These are phyloP conservation scores for Hansenula lynferdii DNA, from an alignment of 1,139 yeast genomes.

Conservation along the genomic window DNA sequence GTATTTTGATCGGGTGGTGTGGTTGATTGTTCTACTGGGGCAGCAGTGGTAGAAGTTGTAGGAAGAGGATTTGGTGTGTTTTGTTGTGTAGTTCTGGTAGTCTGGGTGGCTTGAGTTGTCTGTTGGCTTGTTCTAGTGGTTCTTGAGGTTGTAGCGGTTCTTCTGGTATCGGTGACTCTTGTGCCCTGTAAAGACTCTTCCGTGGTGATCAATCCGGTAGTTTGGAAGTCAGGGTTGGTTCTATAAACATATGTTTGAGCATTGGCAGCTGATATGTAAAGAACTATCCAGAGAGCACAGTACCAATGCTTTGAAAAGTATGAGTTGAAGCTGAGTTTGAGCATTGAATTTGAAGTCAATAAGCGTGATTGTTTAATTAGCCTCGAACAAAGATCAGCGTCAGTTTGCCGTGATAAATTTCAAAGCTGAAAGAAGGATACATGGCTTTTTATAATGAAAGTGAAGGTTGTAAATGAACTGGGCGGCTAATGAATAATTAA, in stretches of 20 bases:
- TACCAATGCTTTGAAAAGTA: too few species aligned
- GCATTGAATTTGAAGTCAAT: too few species aligned
- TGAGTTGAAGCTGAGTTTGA: too few species aligned
- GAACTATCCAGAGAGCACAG: too few species aligned
- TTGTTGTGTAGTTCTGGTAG: conserved; percentile 2
- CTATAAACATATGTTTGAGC: conserved; percentile 8
- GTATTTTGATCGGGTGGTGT: background rate
- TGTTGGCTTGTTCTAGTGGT: too few species aligned
- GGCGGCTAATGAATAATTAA: too few species aligned
- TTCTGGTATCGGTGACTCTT: conserved; percentile 12
- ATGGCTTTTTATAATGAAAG: too few species aligned
- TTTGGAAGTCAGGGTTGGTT: conserved; percentile 15
- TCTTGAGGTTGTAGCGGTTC: conserved; percentile 3
- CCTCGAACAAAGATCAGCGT: too few species aligned
- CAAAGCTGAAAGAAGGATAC: too few species aligned
- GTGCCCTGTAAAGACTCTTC: conserved; percentile 13
- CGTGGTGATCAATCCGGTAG: conserved; percentile 16
- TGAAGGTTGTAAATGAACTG: too few species aligned
- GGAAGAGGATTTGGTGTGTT: background rate
- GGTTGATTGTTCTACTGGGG: background rate
- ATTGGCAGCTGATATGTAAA: background rate
- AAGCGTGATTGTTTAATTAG: too few species aligned
- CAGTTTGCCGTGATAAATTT: too few species aligned
- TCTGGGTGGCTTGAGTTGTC: conserved; percentile 1
- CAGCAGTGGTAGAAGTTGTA: background rate